These are phyloP conservation scores for Monocercomonoides exilis DNA, from an alignment of 78 protist genomes.

Conservation along the genomic window DNA sequence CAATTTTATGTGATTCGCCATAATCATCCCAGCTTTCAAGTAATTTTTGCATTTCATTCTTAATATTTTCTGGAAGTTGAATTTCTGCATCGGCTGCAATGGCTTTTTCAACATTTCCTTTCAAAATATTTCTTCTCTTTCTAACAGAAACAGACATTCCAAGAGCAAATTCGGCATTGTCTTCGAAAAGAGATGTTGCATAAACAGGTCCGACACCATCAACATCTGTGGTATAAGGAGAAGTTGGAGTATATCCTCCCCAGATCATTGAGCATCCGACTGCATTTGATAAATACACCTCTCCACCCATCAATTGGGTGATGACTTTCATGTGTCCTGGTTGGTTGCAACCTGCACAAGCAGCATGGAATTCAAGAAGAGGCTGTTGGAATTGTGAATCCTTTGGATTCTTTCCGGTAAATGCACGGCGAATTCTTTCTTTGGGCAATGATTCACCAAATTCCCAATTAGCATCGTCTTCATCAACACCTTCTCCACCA, in stretches of 20 bases:
- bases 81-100: too few relatives aligned
- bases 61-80: not conserved
- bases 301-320: conserved; percentile 54
- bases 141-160: not conserved
- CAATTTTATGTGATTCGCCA: not conserved
- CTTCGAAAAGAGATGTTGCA: conserved; percentile 63
- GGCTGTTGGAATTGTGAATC: conserved; percentile 56
- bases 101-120: not conserved
- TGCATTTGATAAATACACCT: conserved; percentile 60
- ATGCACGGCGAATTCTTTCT: not conserved
- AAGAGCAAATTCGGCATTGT: conserved; percentile 55
- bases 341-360: conserved; percentile 66
- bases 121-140: not conserved
- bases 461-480: conserved; percentile 47
- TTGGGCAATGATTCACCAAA: not conserved
- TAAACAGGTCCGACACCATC: conserved; percentile 68
- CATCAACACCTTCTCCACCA: not conserved
- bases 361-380: conserved; percentile 58
- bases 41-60: not conserved
- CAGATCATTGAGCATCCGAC: conserved; percentile 66
- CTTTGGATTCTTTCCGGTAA: not conserved
- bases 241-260: conserved; percentile 40
- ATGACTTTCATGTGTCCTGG: conserved; percentile 55
- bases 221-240: conserved; percentile 44
- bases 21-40: not conserved